Base-by-base conservation (phyloP, 2,329 filamentous ascomycete species). In the Alternaria dauci region DNA sequence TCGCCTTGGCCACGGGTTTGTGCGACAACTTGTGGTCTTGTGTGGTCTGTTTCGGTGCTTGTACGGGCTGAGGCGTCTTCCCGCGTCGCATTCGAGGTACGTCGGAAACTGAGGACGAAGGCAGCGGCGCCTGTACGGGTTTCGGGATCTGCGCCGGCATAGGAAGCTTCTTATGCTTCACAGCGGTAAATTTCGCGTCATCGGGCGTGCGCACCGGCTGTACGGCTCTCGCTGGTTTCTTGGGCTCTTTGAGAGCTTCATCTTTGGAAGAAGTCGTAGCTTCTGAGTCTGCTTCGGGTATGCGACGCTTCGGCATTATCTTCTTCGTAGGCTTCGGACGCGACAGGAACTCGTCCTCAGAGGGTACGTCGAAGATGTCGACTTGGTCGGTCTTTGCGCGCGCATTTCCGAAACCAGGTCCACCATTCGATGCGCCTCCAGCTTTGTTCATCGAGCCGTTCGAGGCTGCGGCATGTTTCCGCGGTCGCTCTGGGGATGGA, bases 341-440 rank as follows among this genome's bases (percentile, higher is more conserved):
- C 34, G 51, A 23, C 20, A 55, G 23, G 36, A 71, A 65, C 16
- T 76, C 72, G 47, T 78, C 71, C 8, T 78, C 76, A 12, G 74
- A 78, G 4, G 81, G 81, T 20, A 83, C 75, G 61, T 84, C 81
- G 66, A 82, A 84, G 18, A 79, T 67, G 47, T 76, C 72, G 25
- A 43, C 48, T 20, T 61, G 52, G 8, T 56, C 43, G 2, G 60
- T 46, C 32, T 58, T 65, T 53, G 58, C 53, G 52, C 61, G 62
- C 47, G 48, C 34, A 36, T 55, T 59, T 9, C 16, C 36, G 14
- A 48, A 20, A 26, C 54, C 48, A 36, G 44, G 53, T 20, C 38
- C 55, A 52, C 47, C 16, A 20, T 66, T 62, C 30, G 51, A 20
- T 20, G 36, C n/a, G 8, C 56, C 56, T 42, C 39, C 65, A 28